These are phyloP conservation scores for Epicoccum nigrum DNA, from an alignment of 2,329 filamentous ascomycete species.

Conservation along the genomic window DNA sequence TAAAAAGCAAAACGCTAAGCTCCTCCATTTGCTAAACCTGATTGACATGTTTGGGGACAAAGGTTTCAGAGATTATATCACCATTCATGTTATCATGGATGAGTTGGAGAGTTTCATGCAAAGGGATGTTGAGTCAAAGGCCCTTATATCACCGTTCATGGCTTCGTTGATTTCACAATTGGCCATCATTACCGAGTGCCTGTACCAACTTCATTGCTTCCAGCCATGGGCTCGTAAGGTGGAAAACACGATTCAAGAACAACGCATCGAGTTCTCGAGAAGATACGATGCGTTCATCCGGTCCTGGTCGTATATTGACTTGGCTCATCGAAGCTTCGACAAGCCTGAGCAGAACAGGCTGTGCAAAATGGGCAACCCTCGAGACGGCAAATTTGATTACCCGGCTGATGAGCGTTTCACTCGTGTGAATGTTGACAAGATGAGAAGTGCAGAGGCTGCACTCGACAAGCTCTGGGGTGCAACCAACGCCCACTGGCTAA, in stretches of 20 bases:
- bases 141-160: conserved; percentile 27
- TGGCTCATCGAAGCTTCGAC: background rate
- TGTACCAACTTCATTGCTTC: conserved; percentile 54
- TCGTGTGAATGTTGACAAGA: conserved; percentile 46
- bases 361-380: conserved; percentile 11
- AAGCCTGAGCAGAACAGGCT: background rate
- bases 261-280: background rate
- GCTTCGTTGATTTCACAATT: conserved; percentile 50
- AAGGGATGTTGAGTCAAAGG: background rate
- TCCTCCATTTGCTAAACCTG: background rate
- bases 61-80: background rate
- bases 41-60: background rate
- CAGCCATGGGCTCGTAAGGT: conserved; percentile 57
- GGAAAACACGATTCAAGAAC: conserved; percentile 21
- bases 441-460: conserved; percentile 52
- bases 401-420: conserved; percentile 56
- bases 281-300: background rate
- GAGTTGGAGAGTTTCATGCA: conserved; percentile 7
- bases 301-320: background rate
- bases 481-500: conserved; percentile 25
- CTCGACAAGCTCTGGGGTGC: conserved; percentile 57
- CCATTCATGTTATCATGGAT: background rate
- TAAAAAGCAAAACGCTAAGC: background rate
- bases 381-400: conserved; percentile 39
- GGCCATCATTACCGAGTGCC: conserved; percentile 53